These are phyloP conservation scores for Babesia gibsoni DNA, from an alignment of 169 alveolate species.

Conservation along the genomic window DNA sequence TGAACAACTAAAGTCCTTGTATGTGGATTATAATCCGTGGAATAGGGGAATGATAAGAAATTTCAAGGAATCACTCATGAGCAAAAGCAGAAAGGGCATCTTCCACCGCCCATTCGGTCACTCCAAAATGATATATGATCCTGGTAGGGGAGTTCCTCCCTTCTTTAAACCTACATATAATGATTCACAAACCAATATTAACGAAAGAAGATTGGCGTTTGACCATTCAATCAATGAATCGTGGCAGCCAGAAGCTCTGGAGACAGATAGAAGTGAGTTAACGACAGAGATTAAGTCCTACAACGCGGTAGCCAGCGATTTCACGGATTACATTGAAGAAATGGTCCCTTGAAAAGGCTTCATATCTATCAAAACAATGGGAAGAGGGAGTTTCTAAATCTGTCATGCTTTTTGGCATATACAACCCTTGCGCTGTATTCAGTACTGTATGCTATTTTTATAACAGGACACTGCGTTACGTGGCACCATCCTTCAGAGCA, in stretches of 20 bases:
- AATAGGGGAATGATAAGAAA: constrained; percentile 67
- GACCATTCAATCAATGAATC: background rate
- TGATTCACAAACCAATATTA: background rate
- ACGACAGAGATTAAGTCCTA: no score
- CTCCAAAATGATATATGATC: constrained; percentile 19
- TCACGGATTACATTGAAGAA: no score
- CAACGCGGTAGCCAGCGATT: no score
- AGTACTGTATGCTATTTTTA: no score
- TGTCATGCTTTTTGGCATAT: no score
- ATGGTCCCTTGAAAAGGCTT: no score
- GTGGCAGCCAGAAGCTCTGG: no score
- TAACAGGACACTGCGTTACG: no score
- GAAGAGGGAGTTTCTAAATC: no score
- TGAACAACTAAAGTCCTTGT: constrained; percentile 74
- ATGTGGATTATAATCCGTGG: constrained; percentile 72
- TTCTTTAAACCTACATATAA: background rate
- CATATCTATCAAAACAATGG: no score
- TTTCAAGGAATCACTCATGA: constrained; percentile 64
- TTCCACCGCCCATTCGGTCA: background rate
- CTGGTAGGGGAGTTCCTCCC: constrained; percentile 19
- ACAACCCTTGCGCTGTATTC: no score
- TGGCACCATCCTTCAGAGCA: background rate
- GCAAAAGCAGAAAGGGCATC: constrained; percentile 33
- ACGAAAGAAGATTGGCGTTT: constrained; percentile 7
- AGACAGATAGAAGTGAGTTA: no score